Percentiles rank a stretch among this genome's conserved stretches.
Evolutionary conservation across 345 rosid genomes (phyloP).

Genomic region (Kernera saxatilis): DNA sequence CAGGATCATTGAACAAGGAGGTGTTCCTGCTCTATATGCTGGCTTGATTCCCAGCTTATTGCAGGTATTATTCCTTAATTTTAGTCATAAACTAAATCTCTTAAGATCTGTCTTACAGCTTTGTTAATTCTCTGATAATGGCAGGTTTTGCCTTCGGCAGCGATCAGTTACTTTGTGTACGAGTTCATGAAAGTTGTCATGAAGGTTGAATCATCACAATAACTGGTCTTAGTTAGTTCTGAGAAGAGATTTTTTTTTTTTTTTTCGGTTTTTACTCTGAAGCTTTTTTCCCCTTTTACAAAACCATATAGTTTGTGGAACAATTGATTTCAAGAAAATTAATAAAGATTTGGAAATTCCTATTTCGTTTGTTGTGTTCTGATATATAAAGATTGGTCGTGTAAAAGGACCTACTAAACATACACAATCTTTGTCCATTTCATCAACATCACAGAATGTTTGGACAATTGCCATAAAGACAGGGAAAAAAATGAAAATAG

Average conservation of each 20-base stretch:
- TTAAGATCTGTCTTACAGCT: not conserved
- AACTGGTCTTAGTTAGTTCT: constrained; percentile 8
- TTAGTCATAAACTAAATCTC: not conserved
- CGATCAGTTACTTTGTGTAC: constrained; percentile 75
- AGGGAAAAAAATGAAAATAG: constrained; percentile 20
- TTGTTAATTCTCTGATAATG: constrained; percentile 15
- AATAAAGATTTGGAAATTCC: constrained; percentile 36
- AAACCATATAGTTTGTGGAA: not conserved
- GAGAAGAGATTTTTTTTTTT: not conserved
- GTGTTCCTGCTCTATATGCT: constrained; percentile 62
- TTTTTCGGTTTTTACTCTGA: not conserved
- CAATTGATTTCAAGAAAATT: constrained; percentile 1
- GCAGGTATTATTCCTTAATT: constrained; percentile 36
- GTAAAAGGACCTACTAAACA: constrained; percentile 41
- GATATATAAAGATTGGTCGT: not conserved
- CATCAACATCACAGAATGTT: constrained; percentile 60
- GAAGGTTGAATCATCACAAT: constrained; percentile 52
- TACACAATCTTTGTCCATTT: constrained; percentile 32
- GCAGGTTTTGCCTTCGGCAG: constrained; percentile 88
- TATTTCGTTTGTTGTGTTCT: constrained; percentile 41
- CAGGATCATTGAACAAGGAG: constrained; percentile 60
- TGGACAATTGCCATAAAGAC: constrained; percentile 46
- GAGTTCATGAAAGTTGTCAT: constrained; percentile 84
- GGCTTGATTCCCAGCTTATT: constrained; percentile 72
- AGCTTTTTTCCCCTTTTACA: not conserved